Evolutionary conservation across 371 early-diverging fungal genomes (phyloP).

Genomic region (Polyrhizophydium stewartii): DNA sequence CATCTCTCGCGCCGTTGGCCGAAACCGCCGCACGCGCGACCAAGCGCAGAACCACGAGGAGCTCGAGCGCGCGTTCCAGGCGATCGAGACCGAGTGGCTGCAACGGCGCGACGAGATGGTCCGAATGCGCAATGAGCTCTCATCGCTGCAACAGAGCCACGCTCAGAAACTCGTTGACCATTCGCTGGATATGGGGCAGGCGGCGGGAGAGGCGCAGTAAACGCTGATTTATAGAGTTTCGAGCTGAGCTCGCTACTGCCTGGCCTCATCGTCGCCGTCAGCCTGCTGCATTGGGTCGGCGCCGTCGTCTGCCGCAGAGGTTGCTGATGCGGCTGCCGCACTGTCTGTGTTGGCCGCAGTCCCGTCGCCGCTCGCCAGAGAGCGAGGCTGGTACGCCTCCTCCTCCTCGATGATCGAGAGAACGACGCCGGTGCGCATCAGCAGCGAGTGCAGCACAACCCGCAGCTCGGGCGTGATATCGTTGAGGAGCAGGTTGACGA

Average conservation of each 20-base stretch:
- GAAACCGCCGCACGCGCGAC: slow-evolving; percentile 22
- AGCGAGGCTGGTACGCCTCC: no score
- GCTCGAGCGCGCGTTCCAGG: slow-evolving; percentile 16
- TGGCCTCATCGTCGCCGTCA: no score
- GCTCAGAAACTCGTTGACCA: no score
- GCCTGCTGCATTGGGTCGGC: neutral
- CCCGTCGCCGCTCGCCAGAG: slow-evolving; percentile 5
- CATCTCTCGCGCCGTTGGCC: slow-evolving; percentile 25
- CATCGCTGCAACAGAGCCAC: neutral
- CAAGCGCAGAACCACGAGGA: slow-evolving; percentile 4
- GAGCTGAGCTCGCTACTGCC: no score
- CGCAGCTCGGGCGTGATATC: slow-evolving; percentile 40
- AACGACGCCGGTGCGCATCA: slow-evolving; percentile 30
- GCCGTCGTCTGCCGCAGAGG: neutral
- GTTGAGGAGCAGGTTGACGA: slow-evolving; percentile 34
- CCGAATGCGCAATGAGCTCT: neutral
- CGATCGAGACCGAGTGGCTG: slow-evolving; percentile 42
- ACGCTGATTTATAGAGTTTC: no score
- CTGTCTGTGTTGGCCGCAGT: neutral
- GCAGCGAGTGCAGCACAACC: slow-evolving; percentile 35
- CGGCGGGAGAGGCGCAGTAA: no score
- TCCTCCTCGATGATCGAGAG: slow-evolving; percentile 24
- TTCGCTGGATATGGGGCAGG: no score
- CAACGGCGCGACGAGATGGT: slow-evolving; percentile 35
- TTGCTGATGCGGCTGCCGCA: neutral